Percentiles rank a stretch among this genome's conserved stretches.
Evolutionary conservation across 2,329 filamentous ascomycete species (phyloP).

Genomic region (Pseudogymnoascus sp.): DNA sequence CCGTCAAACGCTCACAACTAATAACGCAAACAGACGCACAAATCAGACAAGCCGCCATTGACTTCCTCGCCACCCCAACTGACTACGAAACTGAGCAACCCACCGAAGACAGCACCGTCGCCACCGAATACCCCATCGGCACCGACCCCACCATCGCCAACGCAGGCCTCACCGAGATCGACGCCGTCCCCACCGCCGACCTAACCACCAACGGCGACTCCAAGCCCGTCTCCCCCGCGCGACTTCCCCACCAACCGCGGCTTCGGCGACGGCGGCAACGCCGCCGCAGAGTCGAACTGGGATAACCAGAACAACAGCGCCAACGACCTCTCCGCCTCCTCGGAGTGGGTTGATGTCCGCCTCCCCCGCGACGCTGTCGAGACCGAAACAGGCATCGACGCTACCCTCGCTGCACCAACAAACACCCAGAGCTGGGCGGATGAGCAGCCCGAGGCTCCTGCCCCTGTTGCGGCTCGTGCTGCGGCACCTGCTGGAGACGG

Average conservation of each 20-base stretch:
- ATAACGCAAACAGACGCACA: conserved; percentile 43
- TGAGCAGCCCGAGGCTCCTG: conserved; percentile 56
- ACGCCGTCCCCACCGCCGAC: conserved; percentile 38
- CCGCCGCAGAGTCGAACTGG: conserved; percentile 61
- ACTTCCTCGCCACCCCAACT: conserved; percentile 41
- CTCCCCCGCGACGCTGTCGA: conserved; percentile 69
- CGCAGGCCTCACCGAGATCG: conserved; percentile 62
- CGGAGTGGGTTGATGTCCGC: conserved; percentile 52
- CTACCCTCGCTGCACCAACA: conserved; percentile 46
- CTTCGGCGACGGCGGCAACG: conserved; percentile 48
- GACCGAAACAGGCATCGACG: conserved; percentile 59
- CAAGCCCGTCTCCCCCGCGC: conserved; percentile 31
- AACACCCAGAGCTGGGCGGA: conserved; percentile 74
- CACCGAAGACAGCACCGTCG: conserved; percentile 15
- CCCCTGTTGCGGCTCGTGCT: conserved; percentile 29
- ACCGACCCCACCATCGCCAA: conserved; percentile 63
- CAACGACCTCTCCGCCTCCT: conserved; percentile 28
- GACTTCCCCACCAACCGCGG: conserved; percentile 43
- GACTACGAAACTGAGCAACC: conserved; percentile 28
- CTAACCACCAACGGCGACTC: conserved; percentile 39
- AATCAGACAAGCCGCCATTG: conserved; percentile 48
- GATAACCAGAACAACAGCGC: conserved; percentile 35
- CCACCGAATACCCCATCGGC: conserved; percentile 33
- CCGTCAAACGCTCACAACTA: background rate
- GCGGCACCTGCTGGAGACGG: conserved; percentile 50